These are phyloP conservation scores for Porcisia deanei DNA, from an alignment of 208 protist genomes.

Conservation along the genomic window DNA sequence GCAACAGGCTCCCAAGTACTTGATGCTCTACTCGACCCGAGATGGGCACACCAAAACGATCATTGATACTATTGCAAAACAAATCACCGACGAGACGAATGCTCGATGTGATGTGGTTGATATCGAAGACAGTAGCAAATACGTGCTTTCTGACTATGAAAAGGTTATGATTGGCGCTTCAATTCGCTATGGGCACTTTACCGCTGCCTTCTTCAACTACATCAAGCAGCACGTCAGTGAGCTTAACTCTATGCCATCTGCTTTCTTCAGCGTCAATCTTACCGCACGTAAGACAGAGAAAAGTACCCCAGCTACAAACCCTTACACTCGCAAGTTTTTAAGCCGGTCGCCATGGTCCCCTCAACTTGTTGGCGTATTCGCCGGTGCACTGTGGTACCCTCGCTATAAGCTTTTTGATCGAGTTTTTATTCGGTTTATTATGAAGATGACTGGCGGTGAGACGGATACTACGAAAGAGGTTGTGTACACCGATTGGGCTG, in stretches of 20 bases:
- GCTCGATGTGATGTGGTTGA: slow-evolving; percentile 10
- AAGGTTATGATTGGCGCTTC: slow-evolving; percentile 26
- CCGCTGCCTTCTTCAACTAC: slow-evolving; percentile 6
- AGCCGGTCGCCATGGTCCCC: slow-evolving; percentile 20
- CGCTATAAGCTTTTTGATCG: slow-evolving; percentile 33
- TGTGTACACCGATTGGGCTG: slow-evolving; percentile 33
- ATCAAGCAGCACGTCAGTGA: slow-evolving; percentile 7
- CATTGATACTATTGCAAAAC: slow-evolving; percentile 10
- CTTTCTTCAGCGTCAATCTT: slow-evolving; percentile 31
- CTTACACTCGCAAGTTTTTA: slow-evolving; percentile 28
- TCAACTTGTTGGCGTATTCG: slow-evolving; percentile 20
- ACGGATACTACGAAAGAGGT: slow-evolving; percentile 28
- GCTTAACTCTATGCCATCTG: slow-evolving; percentile 19
- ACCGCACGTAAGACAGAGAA: slow-evolving; percentile 27
- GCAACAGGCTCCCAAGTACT: slow-evolving; percentile 5
- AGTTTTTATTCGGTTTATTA: slow-evolving; percentile 30
- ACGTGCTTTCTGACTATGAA: slow-evolving; percentile 15
- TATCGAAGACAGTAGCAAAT: not conserved
- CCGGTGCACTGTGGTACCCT: slow-evolving; percentile 31
- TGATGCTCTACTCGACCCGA: slow-evolving; percentile 24
- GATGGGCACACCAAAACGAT: slow-evolving; percentile 27
- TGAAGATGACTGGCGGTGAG: slow-evolving; percentile 28
- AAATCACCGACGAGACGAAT: slow-evolving; percentile 1
- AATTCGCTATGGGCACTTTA: slow-evolving; percentile 26
- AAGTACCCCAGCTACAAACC: slow-evolving; percentile 25